phyloP scores from a whole-genome alignment of 73 alveolate genomes.

The Durusdinium trenchii region DNA sequence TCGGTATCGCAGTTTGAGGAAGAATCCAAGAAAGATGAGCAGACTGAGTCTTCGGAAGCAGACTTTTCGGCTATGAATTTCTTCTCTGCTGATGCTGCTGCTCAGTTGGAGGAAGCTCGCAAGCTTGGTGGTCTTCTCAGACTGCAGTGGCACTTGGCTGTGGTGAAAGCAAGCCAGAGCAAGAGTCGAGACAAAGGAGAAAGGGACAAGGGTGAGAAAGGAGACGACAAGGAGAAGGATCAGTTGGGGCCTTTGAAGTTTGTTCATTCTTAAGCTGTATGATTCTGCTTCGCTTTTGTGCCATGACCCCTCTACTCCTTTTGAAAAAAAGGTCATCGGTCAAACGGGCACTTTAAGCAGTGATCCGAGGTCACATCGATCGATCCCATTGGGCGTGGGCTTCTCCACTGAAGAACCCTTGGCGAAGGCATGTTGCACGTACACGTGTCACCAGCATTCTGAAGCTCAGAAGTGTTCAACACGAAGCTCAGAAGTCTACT shows the following conservation, averaged over 20 bases:
- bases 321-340: not conserved
- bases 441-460: not conserved
- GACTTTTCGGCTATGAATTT: conserved; percentile 45
- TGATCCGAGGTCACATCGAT: not conserved
- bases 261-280: not conserved
- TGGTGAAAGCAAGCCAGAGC: conserved; percentile 52
- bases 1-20: not conserved
- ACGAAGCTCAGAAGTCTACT: no score
- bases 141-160: conserved; percentile 60
- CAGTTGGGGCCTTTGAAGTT: not conserved
- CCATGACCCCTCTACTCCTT: not conserved
- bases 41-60: not conserved
- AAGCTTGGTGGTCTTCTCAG: conserved; percentile 55
- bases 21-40: not conserved
- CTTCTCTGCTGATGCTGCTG: conserved; percentile 62
- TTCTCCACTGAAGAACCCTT: conserved; percentile 44
- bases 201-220: not conserved
- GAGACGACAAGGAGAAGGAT: not conserved
- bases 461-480: not conserved
- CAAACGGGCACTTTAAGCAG: not conserved
- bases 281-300: not conserved
- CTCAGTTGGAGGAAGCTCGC: conserved; percentile 59
- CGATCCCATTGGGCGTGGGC: conserved; percentile 73
- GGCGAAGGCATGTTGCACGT: not conserved
- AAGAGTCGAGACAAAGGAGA: not conserved